Conservation (phyloP, 1,139 yeast species). For the Waltiozyma sp. region DNA sequence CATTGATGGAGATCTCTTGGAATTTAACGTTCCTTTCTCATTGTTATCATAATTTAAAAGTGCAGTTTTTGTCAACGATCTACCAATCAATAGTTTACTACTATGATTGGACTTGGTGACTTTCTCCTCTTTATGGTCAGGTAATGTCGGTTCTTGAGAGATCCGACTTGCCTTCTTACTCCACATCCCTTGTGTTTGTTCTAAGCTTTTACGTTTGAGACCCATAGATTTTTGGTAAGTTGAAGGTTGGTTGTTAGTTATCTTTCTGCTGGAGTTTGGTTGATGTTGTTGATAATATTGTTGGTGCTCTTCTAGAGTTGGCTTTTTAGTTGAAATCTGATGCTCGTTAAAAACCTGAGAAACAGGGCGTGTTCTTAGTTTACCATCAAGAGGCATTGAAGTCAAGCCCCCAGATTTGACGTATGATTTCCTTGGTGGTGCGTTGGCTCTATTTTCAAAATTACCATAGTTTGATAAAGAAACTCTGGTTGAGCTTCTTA, state of each 20-base stretch:
- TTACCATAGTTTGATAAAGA: conserved; percentile 14
- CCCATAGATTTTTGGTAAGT: not conserved
- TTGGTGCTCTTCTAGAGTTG: conserved; percentile 2
- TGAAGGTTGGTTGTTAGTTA: not conserved
- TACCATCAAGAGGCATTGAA: conserved; percentile 12
- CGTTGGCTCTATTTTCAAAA: conserved; percentile 1
- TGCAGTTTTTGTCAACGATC: not conserved
- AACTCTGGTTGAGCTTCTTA: conserved; percentile 12
- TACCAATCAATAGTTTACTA: not conserved
- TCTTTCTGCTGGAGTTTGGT: not conserved
- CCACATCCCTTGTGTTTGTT: not conserved
- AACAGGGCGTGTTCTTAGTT: conserved; percentile 6
- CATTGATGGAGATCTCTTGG: not conserved
- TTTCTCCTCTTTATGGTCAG: not conserved
- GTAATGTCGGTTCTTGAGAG: not conserved
- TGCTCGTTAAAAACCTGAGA: not conserved
- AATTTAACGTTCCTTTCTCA: not conserved
- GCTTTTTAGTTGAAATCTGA: not conserved
- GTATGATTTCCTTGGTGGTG: conserved; percentile 11
- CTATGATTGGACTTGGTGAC: not conserved
- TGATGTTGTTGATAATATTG: not conserved
- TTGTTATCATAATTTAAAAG: not conserved
- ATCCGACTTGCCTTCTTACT: not conserved
- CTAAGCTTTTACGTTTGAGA: not conserved
- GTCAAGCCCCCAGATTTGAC: conserved; percentile 14